Evolutionary conservation across 257 asterid genomes (phyloP).

Genomic region (Solanum neorickii): DNA sequence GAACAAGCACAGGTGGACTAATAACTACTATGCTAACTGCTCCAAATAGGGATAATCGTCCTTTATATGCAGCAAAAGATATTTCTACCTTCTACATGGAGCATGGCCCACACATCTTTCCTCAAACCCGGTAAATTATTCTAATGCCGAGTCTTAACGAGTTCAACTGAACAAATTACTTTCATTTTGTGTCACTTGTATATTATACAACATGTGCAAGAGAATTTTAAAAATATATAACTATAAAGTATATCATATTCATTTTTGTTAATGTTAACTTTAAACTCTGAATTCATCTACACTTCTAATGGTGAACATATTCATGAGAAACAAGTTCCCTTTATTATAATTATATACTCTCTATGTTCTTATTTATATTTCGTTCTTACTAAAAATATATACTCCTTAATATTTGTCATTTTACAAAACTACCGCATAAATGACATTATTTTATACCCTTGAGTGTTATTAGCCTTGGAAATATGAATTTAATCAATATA

Average conservation of each 20-base stretch:
- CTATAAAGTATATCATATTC: not conserved
- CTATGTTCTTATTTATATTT: not conserved
- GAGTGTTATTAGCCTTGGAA: too few relatives aligned
- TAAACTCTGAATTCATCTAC: not conserved
- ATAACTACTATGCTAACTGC: constrained; percentile 35
- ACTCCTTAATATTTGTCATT: too few relatives aligned
- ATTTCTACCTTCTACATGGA: constrained; percentile 26
- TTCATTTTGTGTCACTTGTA: not conserved
- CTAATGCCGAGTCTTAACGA: not conserved
- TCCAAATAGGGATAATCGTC: constrained; percentile 17
- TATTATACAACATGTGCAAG: not conserved
- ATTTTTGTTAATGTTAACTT: not conserved
- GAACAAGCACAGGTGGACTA: constrained; percentile 43
- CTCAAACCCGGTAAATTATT: constrained; percentile 11
- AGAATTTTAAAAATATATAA: not conserved
- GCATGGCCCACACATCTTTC: constrained; percentile 28
- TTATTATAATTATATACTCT: not conserved
- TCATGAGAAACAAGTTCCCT: not conserved
- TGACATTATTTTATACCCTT: too few relatives aligned
- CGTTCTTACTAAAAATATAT: too few relatives aligned
- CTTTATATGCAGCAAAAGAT: constrained; percentile 31
- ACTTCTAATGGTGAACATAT: not conserved
- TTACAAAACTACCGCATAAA: too few relatives aligned
- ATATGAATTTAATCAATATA: too few relatives aligned
- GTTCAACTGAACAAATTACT: not conserved